phyloP scores from a whole-genome alignment of 768 basidiomycete species.

The Baorangia bicolor region DNA sequence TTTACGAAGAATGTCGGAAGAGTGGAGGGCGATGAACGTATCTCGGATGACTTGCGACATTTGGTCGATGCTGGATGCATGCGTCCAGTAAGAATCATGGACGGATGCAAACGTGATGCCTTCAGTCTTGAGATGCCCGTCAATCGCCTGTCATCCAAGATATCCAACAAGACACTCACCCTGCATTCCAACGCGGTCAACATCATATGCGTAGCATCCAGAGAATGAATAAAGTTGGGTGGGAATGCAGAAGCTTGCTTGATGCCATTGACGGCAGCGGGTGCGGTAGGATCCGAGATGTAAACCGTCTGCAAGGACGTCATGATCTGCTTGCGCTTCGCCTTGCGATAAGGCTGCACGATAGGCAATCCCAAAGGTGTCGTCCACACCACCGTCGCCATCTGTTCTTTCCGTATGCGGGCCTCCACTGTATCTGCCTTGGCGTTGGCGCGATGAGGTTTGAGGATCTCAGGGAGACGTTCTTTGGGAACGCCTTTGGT shows the following conservation, averaged over 20 bases:
- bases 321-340: slow-evolving; percentile 76
- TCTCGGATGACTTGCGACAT: slow-evolving; percentile 91
- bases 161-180: slow-evolving; percentile 41
- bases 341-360: slow-evolving; percentile 92
- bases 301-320: slow-evolving; percentile 85
- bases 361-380: slow-evolving; percentile 94
- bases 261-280: slow-evolving; percentile 72
- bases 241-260: slow-evolving; percentile 98
- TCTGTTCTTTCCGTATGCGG: slow-evolving; percentile 78
- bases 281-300: slow-evolving; percentile 82
- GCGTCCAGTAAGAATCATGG: slow-evolving; percentile 99
- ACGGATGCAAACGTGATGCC: slow-evolving; percentile 89
- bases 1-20: slow-evolving; percentile 74
- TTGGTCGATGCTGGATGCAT: slow-evolving; percentile 78
- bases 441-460: slow-evolving; percentile 7
- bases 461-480: slow-evolving; percentile 49
- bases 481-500: slow-evolving; percentile 80
- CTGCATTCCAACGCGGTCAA: slow-evolving; percentile 88
- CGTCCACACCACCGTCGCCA: slow-evolving; percentile 96
- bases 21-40: slow-evolving; percentile 91
- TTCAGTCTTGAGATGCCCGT: slow-evolving; percentile 48
- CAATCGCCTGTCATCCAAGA: neutral
- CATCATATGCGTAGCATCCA: slow-evolving; percentile 99
- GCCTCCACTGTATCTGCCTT: slow-evolving; percentile 28
- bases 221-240: slow-evolving; percentile 96